Evolutionary conservation across 352 stramenopile genomes (phyloP), one percentile per base, ranked within the genome.

Genomic region (Pythium vanterpoolii): DNA sequence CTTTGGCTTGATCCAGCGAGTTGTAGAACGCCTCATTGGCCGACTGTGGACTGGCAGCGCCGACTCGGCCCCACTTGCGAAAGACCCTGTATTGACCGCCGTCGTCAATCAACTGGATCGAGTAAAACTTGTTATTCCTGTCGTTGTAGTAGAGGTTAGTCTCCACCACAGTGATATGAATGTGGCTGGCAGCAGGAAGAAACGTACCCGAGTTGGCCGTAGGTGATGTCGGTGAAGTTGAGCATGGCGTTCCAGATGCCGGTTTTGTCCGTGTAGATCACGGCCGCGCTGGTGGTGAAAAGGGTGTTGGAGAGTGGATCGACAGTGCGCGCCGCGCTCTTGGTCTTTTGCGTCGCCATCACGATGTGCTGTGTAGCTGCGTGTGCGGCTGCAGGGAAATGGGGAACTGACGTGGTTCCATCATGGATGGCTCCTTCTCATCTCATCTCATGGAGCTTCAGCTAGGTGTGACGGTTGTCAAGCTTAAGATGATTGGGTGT

Each of bases 51-150:
- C 63, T 83, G 44, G 76, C 76, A 9, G 77, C 77, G 33, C 80
- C 80, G 2, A 90, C 77, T 27, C 80, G 77, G 38, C 80, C 80
- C 80, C 80, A 90, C 54, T 86, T 86, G 49, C 77, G 79, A 57
- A 85, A 90, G 9, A 86, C 72, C 49, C 69, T 76, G 66, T 64
- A 87, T 0, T 54, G 50, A 9, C 66, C 45, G 19, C 64, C 42
- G 44, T 81, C 69, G 27, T 86, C 51, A 49, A 90, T 76, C 47
- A 90, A 59, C 62, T 90, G 80, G 45, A 84, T 52, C 72, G 77
- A 82, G 72, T 90, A 90, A 43, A 79, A 90, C 56, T 90, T 90
- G 66, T 90, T 90, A 76, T 86, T 87, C 7, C 80, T 85, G 21
- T 23, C 84, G 4, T 77, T 83, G 23, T 36, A 14, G 31, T 21